Evolutionary conservation across 352 stramenopile genomes (phyloP), one percentile per base, ranked within the genome.

Genomic region (Phytophthora pistaciae): DNA sequence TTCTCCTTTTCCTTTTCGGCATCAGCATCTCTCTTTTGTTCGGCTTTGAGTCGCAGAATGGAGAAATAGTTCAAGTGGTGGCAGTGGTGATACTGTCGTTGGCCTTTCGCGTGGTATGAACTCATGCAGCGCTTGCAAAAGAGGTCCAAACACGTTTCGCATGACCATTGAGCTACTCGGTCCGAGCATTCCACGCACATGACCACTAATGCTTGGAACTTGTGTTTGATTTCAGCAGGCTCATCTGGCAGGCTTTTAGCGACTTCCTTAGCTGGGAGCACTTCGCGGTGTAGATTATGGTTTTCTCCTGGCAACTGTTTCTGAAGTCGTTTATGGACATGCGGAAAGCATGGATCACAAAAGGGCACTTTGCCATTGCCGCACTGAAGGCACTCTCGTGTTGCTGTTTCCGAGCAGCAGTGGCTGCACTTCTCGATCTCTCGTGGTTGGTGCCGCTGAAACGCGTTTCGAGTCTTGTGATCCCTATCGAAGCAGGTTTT

Each of bases 41-140:
- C 64, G 7, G 82, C 79, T 49, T 82, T 78, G 46, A 88, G 77
- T 42, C 78, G 73, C 10, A 94, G 64, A 16, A 94, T 70, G 0
- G 87, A 91, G 62, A 86, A 91, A 58, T 93, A 94, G 49, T 82
- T 91, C 40, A 94, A 56, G 18, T 84, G 85, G 40, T 82, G 66
- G 33, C 77, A 91, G 4, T 70, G 59, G 29, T 94, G 87, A 16
- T 83, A 65, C 38, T 91, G 83, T 0, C 87, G 73, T 57, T 92
- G 75, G 1, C 83, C 84, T 53, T 89, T 91, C 8, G 77, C 78
- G 44, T 94, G 85, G 14, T 79, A 75, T 10, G 63, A 64, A 8
- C 79, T 82, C 53, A 94, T 67, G 31, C 87, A 94, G 3, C 85
- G 76, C 65, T 94, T 94, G 69, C 87, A 94, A 59, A 82, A 94